Conservation (phyloP, 176 grass and related monocot genomes). For the Phoenix dactylifera region DNA sequence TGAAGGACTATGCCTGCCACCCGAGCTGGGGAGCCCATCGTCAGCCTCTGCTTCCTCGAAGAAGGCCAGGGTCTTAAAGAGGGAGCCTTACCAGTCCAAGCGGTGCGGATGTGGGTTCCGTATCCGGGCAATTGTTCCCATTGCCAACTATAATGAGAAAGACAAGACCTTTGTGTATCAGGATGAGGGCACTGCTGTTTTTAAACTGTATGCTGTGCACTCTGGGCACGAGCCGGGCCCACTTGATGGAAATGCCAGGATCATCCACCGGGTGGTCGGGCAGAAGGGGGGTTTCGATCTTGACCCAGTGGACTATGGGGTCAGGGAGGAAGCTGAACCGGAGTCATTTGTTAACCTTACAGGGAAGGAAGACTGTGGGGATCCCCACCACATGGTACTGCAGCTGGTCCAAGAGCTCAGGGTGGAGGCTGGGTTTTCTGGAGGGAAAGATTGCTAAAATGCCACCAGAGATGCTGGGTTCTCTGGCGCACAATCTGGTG, state of each 20-base stretch:
- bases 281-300: constrained; percentile 79
- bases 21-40: constrained; percentile 73
- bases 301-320: constrained; percentile 72
- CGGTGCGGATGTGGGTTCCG: constrained; percentile 95
- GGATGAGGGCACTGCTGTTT: constrained; percentile 91
- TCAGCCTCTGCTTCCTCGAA: constrained; percentile 28
- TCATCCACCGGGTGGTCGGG: constrained; percentile 87
- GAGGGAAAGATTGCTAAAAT: constrained; percentile 78
- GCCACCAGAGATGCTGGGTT: constrained; percentile 41
- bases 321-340: constrained; percentile 62
- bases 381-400: constrained; percentile 53
- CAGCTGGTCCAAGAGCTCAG: constrained; percentile 61
- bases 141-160: constrained; percentile 95
- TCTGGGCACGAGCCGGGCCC: constrained; percentile 93
- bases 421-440: constrained; percentile 41
- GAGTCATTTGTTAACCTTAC: constrained; percentile 32
- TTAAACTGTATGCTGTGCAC: constrained; percentile 91
- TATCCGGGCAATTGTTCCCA: constrained; percentile 92
- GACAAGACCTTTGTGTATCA: constrained; percentile 95
- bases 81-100: constrained; percentile 96
- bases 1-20: constrained; percentile 98
- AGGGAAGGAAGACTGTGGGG: constrained; percentile 41
- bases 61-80: constrained; percentile 69
- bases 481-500: constrained; percentile 46
- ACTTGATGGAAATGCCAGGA: constrained; percentile 92